These are phyloP conservation scores for Tilletia indica DNA, from an alignment of 1,284 basidiomycete species.

Conservation along the genomic window DNA sequence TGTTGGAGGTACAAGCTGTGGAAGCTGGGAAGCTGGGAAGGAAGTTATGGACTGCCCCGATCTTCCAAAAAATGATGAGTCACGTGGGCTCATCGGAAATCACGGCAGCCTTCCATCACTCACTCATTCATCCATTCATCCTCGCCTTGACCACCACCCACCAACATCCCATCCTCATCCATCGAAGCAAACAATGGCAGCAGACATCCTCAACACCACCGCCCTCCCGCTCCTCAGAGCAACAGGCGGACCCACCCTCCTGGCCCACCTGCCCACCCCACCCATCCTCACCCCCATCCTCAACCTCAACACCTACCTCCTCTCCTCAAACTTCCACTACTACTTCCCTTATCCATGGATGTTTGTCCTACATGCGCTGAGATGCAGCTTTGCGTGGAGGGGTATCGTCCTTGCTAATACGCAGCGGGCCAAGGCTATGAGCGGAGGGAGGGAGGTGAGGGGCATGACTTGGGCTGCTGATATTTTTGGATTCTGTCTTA, in stretches of 20 bases:
- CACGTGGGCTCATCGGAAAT: too few species aligned
- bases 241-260: background rate
- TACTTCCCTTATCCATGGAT: slow-evolving; percentile 6
- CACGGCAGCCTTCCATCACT: too few species aligned
- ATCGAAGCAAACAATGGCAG: too few species aligned
- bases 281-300: slow-evolving; percentile 9
- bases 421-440: background rate
- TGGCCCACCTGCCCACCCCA: slow-evolving; percentile 2
- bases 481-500: slow-evolving; percentile 40
- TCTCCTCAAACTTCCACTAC: background rate
- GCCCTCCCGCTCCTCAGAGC: background rate
- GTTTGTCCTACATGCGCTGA: slow-evolving; percentile 11
- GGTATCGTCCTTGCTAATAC: background rate
- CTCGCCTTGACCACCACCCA: too few species aligned
- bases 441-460: slow-evolving; percentile 18
- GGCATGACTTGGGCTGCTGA: slow-evolving; percentile 27
- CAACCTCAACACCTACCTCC: background rate
- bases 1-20: too few species aligned
- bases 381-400: slow-evolving; percentile 15
- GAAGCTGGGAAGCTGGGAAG: too few species aligned
- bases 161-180: too few species aligned
- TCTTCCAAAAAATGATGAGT: too few species aligned
- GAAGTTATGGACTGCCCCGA: too few species aligned
- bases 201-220: too few species aligned
- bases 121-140: too few species aligned